phyloP scores from a whole-genome alignment of 2,329 filamentous ascomycete species.

The Fusarium siculi region DNA sequence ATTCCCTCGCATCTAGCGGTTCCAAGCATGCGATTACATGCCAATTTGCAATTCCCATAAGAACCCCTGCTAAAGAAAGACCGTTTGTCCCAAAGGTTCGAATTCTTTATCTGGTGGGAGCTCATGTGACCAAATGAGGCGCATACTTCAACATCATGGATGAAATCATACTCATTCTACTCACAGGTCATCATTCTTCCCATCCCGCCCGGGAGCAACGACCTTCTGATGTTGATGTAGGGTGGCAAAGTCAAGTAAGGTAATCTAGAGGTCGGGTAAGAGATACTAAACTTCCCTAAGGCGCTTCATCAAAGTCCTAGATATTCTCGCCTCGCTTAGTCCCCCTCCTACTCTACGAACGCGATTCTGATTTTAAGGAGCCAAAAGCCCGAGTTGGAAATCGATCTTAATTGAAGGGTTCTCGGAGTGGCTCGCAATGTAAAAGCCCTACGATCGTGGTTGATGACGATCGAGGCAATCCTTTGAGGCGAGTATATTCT shows the following conservation, averaged over 20 bases:
- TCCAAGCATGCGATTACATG: neutral
- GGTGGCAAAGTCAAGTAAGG: neutral
- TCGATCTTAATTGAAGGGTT: neutral
- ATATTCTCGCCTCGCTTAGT: neutral
- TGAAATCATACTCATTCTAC: neutral
- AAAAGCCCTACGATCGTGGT: neutral
- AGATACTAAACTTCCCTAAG: no score
- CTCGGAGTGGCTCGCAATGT: neutral
- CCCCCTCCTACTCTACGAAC: no score
- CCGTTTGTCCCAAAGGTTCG: neutral
- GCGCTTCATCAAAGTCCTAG: neutral
- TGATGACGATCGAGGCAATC: neutral
- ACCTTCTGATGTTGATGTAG: neutral
- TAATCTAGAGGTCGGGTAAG: neutral
- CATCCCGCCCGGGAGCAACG: rapidly evolving
- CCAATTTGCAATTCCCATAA: neutral
- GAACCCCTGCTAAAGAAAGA: neutral
- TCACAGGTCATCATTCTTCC: neutral
- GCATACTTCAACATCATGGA: no score
- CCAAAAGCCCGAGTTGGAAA: no score
- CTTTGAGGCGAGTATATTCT: neutral
- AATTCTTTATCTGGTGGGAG: neutral
- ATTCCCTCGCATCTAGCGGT: neutral
- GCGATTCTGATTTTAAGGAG: neutral
- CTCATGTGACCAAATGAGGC: neutral